A percentile compares a stretch with the other conserved stretches of the same genome.
phyloP scores from a whole-genome alignment of 768 basidiomycete species.

The Tylopilus plumbeoviolaceoides region DNA sequence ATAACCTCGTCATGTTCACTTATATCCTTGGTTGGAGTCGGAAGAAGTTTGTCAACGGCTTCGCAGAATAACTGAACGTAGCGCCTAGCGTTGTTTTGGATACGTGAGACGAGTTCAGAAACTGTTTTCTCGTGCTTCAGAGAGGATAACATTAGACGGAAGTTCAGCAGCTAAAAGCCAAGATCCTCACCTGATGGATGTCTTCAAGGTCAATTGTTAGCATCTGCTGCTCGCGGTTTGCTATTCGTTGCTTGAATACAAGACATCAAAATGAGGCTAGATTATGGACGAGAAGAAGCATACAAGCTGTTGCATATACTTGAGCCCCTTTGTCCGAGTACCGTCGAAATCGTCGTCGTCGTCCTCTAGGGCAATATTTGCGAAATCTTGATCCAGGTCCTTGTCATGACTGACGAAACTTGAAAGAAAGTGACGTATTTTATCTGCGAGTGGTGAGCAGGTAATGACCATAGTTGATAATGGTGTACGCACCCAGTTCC shows the following conservation, averaged over 20 bases:
- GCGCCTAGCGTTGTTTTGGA: slow-evolving; percentile 81
- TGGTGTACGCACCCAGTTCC: slow-evolving; percentile 54
- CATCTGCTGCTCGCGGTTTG: slow-evolving; percentile 91
- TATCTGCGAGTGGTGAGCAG: slow-evolving; percentile 39
- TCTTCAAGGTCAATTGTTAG: slow-evolving; percentile 88
- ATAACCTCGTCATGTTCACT: slow-evolving; percentile 91
- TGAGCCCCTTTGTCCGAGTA: slow-evolving; percentile 43
- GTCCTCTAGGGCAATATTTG: slow-evolving; percentile 63
- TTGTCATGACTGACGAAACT: slow-evolving; percentile 62
- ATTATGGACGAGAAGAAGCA: slow-evolving; percentile 28
- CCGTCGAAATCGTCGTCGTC: slow-evolving; percentile 33
- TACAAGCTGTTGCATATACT: slow-evolving; percentile 86
- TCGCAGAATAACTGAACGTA: slow-evolving; percentile 88
- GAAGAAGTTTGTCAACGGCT: slow-evolving; percentile 88
- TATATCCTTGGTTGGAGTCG: slow-evolving; percentile 84
- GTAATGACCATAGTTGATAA: neutral
- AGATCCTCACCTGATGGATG: slow-evolving; percentile 56
- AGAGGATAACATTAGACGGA: slow-evolving; percentile 6
- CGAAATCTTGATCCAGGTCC: slow-evolving; percentile 64
- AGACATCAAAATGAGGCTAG: slow-evolving; percentile 19
- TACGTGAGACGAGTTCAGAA: slow-evolving; percentile 73
- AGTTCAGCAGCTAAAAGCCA: slow-evolving; percentile 1
- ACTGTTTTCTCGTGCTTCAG: slow-evolving; percentile 64
- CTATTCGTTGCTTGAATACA: slow-evolving; percentile 71
- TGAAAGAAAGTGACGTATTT: slow-evolving; percentile 67